A percentile compares a stretch with the other conserved stretches of the same genome.
Evolutionary conservation across 768 basidiomycete species (phyloP).

Genomic region (Collybiopsis confluens): DNA sequence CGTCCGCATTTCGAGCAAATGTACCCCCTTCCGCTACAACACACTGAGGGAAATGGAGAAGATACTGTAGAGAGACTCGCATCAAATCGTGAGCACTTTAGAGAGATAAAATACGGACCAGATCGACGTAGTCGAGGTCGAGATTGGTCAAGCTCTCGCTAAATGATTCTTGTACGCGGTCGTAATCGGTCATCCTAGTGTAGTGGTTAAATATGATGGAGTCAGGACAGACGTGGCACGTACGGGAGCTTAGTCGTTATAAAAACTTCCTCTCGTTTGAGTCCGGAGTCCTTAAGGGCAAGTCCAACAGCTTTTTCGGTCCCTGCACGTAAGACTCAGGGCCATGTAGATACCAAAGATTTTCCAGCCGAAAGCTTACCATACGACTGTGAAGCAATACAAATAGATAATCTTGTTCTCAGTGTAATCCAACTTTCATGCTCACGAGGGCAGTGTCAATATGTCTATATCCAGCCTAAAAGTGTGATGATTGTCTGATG

Average conservation of each 20-base stretch:
- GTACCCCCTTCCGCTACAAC: constrained; percentile 24
- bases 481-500: not conserved
- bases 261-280: constrained; percentile 44
- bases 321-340: constrained; percentile 10
- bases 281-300: constrained; percentile 42
- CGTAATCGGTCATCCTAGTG: constrained; percentile 32
- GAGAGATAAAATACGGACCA: constrained; percentile 20
- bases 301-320: constrained; percentile 41
- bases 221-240: constrained; percentile 10
- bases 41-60: constrained; percentile 48
- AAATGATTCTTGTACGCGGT: constrained; percentile 34
- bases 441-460: constrained; percentile 32
- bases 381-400: constrained; percentile 17
- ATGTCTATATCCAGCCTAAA: constrained; percentile 37
- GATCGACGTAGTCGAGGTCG: constrained; percentile 44
- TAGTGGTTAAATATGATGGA: not conserved
- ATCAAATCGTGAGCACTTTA: not conserved
- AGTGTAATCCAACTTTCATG: too few relatives aligned
- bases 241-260: constrained; percentile 47
- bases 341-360: not conserved
- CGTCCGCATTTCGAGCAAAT: constrained; percentile 27
- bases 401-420: too few relatives aligned
- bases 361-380: constrained; percentile 12
- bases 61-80: constrained; percentile 28
- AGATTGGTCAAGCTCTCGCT: constrained; percentile 36